A percentile compares a stretch with the other conserved stretches of the same genome.
Evolutionary conservation across 2,329 filamentous ascomycete genomes (phyloP).

Genomic region (Nothomitra cinnamomea): DNA sequence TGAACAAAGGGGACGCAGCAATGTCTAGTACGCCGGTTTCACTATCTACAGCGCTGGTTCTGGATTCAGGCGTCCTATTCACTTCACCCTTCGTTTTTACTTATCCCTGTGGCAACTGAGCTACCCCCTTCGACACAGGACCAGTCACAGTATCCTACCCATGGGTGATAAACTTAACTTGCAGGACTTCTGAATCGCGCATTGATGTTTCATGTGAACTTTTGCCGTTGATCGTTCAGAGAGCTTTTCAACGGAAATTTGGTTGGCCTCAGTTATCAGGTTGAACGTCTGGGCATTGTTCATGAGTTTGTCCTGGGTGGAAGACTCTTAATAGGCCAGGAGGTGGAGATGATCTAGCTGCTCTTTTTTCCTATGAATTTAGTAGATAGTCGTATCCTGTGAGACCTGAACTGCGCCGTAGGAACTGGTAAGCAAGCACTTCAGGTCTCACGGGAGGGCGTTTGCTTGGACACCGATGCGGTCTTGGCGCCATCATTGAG

Average conservation of each 20-base stretch:
- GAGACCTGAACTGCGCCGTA: conserved; percentile 1
- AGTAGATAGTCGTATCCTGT: not conserved
- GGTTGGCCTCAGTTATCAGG: not conserved
- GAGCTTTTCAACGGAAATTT: not conserved
- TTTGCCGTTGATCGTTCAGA: not conserved
- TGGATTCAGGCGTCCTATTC: too few relatives aligned
- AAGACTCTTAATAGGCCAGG: not conserved
- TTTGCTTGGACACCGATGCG: not conserved
- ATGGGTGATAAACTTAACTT: not conserved
- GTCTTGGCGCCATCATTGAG: not conserved
- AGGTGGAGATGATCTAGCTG: not conserved
- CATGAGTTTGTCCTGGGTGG: not conserved
- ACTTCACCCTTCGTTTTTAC: too few relatives aligned
- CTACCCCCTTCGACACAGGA: not conserved
- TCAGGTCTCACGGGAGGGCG: conserved; percentile 2
- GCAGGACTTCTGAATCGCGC: not conserved
- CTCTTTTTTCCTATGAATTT: not conserved
- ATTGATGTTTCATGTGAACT: not conserved
- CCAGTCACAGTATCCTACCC: not conserved
- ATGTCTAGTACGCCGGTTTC: too few relatives aligned
- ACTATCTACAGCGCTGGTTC: too few relatives aligned
- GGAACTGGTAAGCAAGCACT: conserved; percentile 2
- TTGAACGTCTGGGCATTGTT: not conserved
- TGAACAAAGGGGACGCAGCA: too few relatives aligned
- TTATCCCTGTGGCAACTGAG: not conserved